Percentiles rank a stretch among this genome's conserved stretches.
Conservation (phyloP, 306 rosid genomes). For the Hippophae rhamnoides region DNA sequence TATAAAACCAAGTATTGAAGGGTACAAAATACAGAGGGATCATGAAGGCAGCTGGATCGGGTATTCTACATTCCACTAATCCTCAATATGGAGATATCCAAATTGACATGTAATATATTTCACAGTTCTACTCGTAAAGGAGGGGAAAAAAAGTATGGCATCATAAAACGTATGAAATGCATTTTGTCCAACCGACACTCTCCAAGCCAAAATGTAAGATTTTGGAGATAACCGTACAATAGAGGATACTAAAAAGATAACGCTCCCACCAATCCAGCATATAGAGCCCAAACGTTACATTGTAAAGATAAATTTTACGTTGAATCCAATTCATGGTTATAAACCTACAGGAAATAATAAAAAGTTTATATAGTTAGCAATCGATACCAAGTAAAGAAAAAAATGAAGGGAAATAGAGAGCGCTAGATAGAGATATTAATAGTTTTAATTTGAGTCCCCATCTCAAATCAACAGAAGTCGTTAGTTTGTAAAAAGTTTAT, state of each 20-base stretch:
- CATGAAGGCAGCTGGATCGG: neutral
- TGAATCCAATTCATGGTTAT: slow-evolving; percentile 75
- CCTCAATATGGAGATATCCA: neutral
- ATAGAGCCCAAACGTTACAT: slow-evolving; percentile 86
- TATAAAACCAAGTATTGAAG: slow-evolving; percentile 1
- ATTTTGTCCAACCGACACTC: neutral
- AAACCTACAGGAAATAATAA: slow-evolving; percentile 12
- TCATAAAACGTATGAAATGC: neutral
- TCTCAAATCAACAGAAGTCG: no score
- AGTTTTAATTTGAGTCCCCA: no score
- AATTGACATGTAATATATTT: neutral
- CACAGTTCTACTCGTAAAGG: neutral
- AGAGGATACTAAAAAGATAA: slow-evolving; percentile 73
- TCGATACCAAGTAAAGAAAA: no score
- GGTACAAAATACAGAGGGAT: neutral
- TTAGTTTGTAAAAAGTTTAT: no score
- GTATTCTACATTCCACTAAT: neutral
- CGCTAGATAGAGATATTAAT: no score
- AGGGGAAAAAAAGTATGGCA: no score
- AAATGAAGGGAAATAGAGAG: no score
- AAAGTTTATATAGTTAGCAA: neutral
- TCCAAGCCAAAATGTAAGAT: neutral
- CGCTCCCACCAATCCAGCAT: slow-evolving; percentile 99
- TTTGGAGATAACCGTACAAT: neutral
- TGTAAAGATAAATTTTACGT: slow-evolving; percentile 79